phyloP scores from a whole-genome alignment of 2,329 filamentous ascomycete genomes.

The Diplodia sapinea region DNA sequence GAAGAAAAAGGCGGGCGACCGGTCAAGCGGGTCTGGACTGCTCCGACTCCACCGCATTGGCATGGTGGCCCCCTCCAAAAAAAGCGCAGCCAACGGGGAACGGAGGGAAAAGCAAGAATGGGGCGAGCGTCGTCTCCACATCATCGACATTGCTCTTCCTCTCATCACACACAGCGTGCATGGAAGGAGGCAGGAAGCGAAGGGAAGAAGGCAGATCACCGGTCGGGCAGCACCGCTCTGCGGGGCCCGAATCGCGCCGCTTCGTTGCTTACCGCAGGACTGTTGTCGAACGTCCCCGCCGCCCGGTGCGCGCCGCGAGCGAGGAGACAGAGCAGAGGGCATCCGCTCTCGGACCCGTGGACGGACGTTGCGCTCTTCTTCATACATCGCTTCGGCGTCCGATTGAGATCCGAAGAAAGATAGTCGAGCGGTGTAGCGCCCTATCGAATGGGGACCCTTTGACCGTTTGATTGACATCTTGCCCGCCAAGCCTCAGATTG shows the following conservation, averaged over 20 bases:
- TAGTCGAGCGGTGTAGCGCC: background rate
- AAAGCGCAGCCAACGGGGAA: background rate
- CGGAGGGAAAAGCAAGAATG: no score
- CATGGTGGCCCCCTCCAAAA: background rate
- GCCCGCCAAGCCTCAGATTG: background rate
- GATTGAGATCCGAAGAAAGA: conserved; percentile 1
- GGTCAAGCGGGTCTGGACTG: background rate
- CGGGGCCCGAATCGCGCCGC: background rate
- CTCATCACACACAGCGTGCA: no score
- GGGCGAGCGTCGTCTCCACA: no score
- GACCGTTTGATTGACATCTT: background rate
- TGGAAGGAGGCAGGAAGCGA: no score
- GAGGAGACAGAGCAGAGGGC: background rate
- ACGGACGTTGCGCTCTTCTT: background rate
- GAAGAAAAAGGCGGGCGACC: background rate
- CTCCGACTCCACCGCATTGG: background rate
- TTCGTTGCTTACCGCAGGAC: background rate
- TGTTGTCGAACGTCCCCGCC: background rate
- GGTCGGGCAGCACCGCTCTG: background rate
- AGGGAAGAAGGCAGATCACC: no score
- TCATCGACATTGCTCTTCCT: no score
- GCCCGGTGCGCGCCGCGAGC: background rate
- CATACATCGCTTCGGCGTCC: background rate
- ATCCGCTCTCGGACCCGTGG: background rate
- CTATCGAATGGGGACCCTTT: background rate